Evolutionary conservation across 805 yeast genomes (phyloP), one percentile per base, ranked within the genome.

Genomic region (Debaryomyces maramus): DNA sequence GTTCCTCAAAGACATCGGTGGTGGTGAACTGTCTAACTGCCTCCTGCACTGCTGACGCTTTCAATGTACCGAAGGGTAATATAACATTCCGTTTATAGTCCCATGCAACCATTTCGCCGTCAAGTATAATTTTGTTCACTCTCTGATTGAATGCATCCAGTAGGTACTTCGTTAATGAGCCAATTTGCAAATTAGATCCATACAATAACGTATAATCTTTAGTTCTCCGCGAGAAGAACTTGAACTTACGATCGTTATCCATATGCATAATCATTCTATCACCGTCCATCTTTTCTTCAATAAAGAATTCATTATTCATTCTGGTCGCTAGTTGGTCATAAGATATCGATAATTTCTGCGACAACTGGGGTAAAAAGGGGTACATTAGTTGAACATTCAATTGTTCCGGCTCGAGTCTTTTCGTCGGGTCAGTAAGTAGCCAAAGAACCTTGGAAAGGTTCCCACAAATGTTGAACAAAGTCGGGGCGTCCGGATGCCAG

Each of bases 231-330:
- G 87, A 80, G 53, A 60, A 82, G 54, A 72, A 83, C 44, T 67
- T 68, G 55, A 75, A 76, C 4, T 49, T 50, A 2, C 47, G 52
- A 36, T 63, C 63, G 31, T 67, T 58, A n/a, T 24, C 28, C 65
- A 80, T 78, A 57, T 91, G 99, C 33, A 89, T 48, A 39, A 87
- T 82, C 51, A 88, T 80, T 48, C 99, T 65, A 59, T 91, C 97
- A 3, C 98, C 99, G 60, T 91, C 97, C 65, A 89, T 75, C 56
- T 91, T 91, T 57, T 91, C 97, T 54, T 91, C 98, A 7, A 91
- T 78, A 38, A 72, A 74, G 52, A 88, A 88, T 32, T 58, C 51
- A 24, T 51, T 52, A 14, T 48, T 52, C 54, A 85, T 65, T 17
- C 60, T 65, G 6, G 60, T 52, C n/a, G 81, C 76, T 15, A 85